phyloP scores from a whole-genome alignment of 495 filamentous ascomycete species.

The Penicillium dipodomyicola region DNA sequence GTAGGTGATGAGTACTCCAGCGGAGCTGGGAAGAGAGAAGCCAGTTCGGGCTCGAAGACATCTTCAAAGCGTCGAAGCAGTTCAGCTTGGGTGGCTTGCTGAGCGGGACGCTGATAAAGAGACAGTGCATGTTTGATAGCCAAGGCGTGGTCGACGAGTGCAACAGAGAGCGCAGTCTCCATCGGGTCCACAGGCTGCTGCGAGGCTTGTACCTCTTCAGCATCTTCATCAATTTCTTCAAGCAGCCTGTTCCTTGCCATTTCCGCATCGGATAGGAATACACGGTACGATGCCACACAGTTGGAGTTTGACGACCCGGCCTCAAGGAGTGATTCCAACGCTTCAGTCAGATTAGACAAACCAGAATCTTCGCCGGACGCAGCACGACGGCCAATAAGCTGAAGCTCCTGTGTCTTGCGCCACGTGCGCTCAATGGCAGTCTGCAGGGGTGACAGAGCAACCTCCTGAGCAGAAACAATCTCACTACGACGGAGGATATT shows the following conservation, averaged over 20 bases:
- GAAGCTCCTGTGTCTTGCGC: conserved; percentile 85
- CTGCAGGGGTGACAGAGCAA: conserved; percentile 70
- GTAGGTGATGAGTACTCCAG: conserved; percentile 26
- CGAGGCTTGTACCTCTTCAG: conserved; percentile 46
- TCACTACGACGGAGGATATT: conserved; percentile 89
- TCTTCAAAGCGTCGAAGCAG: conserved; percentile 49
- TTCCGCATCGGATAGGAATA: conserved; percentile 58
- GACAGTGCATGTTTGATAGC: conserved; percentile 79
- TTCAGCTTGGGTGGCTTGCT: conserved; percentile 57
- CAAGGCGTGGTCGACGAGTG: conserved; percentile 84
- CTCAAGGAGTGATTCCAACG: conserved; percentile 70
- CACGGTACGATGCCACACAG: conserved; percentile 68
- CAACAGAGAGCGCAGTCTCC: conserved; percentile 79
- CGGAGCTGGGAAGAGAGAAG: conserved; percentile 28
- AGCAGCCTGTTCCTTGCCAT: conserved; percentile 42
- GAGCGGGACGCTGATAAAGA: conserved; percentile 59
- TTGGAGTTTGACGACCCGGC: conserved; percentile 60
- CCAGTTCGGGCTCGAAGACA: conserved; percentile 50
- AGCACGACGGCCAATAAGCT: conserved; percentile 69
- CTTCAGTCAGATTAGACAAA: conserved; percentile 65
- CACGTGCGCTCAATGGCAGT: conserved; percentile 89
- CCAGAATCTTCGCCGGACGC: conserved; percentile 67
- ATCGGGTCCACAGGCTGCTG: conserved; percentile 56
- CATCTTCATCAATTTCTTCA: conserved; percentile 49
- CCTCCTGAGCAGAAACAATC: conserved; percentile 64